Conservation (phyloP, 2,329 filamentous ascomycete genomes). For the Pseudohalonectria lignicola region DNA sequence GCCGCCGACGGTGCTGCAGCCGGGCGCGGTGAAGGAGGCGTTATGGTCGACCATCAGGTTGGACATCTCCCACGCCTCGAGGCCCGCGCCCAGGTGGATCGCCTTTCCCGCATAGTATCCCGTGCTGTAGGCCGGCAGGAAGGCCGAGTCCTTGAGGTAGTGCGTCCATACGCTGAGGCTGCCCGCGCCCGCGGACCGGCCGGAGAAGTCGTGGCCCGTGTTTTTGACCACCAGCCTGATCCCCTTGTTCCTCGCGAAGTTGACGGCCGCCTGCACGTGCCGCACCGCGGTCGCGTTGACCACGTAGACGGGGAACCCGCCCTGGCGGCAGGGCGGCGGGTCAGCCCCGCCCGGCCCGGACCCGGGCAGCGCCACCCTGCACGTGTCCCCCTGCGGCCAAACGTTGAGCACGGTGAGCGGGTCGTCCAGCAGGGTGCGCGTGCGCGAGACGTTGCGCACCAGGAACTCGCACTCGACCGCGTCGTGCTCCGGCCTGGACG, state of each 20-base stretch:
- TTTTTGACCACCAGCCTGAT: conserved; percentile 27
- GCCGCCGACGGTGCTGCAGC: conserved; percentile 22
- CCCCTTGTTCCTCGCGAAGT: conserved; percentile 20
- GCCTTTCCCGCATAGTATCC: conserved; percentile 18
- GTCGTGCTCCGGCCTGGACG: conserved; percentile 11
- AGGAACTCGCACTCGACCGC: conserved; percentile 17
- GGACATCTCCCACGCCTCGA: conserved; percentile 22
- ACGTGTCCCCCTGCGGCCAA: conserved; percentile 21
- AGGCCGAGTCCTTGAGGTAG: conserved; percentile 29
- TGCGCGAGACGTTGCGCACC: conserved; percentile 14
- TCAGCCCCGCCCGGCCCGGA: conserved; percentile 2
- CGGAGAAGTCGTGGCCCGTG: conserved; percentile 34
- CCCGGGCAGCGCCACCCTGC: conserved; percentile 9
- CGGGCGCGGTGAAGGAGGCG: conserved; percentile 19
- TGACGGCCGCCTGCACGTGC: conserved; percentile 22
- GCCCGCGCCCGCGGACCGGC: conserved; percentile 33
- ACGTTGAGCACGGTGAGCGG: conserved; percentile 18
- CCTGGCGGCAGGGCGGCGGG: conserved; percentile 18
- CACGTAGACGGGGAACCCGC: conserved; percentile 23
- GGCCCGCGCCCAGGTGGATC: conserved; percentile 18
- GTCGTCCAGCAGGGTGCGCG: conserved; percentile 19
- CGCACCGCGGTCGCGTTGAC: conserved; percentile 22
- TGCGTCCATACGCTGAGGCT: conserved; percentile 39
- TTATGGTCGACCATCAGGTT: conserved; percentile 19
- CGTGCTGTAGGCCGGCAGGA: conserved; percentile 17